These are phyloP conservation scores for Nakazawaea peltata DNA, from an alignment of 805 yeast genomes.

Conservation along the genomic window DNA sequence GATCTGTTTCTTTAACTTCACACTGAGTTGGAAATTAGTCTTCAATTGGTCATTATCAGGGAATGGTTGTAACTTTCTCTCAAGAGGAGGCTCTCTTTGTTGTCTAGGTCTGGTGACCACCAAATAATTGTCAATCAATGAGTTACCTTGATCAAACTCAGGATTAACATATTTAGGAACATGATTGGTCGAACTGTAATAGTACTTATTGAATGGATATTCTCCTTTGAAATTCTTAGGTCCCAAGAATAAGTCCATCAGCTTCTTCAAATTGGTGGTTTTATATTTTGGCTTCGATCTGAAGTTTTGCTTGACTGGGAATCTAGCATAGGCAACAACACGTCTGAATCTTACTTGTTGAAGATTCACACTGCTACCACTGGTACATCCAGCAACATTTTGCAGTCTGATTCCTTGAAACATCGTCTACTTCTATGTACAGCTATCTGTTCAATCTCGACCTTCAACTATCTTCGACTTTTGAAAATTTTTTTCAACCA, in stretches of 20 bases:
- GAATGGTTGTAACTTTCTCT: constrained; percentile 60
- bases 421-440: too few species aligned
- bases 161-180: constrained; percentile 66
- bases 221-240: constrained; percentile 81
- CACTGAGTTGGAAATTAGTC: constrained; percentile 56
- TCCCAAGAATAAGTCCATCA: constrained; percentile 71
- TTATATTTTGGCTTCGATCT: constrained; percentile 19
- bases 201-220: constrained; percentile 68
- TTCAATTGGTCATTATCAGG: constrained; percentile 64
- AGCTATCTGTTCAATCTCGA: too few species aligned
- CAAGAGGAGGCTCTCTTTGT: constrained; percentile 9
- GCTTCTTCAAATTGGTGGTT: constrained; percentile 49
- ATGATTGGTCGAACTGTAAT: constrained; percentile 57
- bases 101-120: constrained; percentile 13
- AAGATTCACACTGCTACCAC: constrained; percentile 1
- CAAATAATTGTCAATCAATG: constrained; percentile 14
- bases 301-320: constrained; percentile 36
- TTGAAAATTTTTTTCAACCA: too few species aligned
- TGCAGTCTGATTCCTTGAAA: too few species aligned
- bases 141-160: constrained; percentile 34
- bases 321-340: constrained; percentile 45
- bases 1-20: constrained; percentile 52
- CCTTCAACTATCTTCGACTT: too few species aligned
- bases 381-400: too few species aligned
- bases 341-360: constrained; percentile 39